phyloP scores from a whole-genome alignment of 257 asterid genomes.

The Solanum clarkiae region DNA sequence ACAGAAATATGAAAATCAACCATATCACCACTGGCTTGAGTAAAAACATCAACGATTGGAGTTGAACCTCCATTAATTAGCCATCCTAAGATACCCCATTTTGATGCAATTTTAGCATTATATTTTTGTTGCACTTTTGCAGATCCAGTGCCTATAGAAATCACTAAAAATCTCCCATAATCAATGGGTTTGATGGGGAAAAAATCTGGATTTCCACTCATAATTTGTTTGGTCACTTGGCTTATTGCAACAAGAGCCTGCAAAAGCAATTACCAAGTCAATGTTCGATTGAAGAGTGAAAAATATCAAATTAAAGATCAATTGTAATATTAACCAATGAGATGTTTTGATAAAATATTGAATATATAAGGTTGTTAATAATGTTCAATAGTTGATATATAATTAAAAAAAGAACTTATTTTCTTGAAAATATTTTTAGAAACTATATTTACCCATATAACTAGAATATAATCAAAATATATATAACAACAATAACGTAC shows the following conservation, averaged over 20 bases:
- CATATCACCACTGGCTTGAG: constrained; percentile 47
- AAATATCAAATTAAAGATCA: too few relatives aligned
- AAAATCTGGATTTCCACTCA: constrained; percentile 23
- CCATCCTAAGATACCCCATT: constrained; percentile 53
- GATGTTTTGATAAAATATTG: not conserved
- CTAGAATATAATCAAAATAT: not conserved
- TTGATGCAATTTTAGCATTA: constrained; percentile 18
- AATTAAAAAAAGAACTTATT: not conserved
- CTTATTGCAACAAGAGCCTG: constrained; percentile 36
- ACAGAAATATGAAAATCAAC: constrained; percentile 41
- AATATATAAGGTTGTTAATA: too few relatives aligned
- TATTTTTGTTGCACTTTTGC: constrained; percentile 30
- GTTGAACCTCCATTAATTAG: constrained; percentile 24
- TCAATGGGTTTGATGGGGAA: constrained; percentile 26
- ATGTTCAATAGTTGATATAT: too few relatives aligned
- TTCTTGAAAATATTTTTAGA: not conserved
- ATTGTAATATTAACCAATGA: too few relatives aligned
- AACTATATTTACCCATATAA: not conserved
- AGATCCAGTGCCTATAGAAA: constrained; percentile 51
- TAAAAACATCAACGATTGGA: constrained; percentile 41
- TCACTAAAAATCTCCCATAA: constrained; percentile 14
- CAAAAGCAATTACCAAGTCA: not conserved
- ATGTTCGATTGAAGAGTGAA: too few relatives aligned
- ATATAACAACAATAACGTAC: not conserved
- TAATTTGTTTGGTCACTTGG: constrained; percentile 39